Percentiles rank a stretch among this genome's conserved stretches.
Conservation (phyloP, 345 rosid species). For the Euphorbia pulcherrima region DNA sequence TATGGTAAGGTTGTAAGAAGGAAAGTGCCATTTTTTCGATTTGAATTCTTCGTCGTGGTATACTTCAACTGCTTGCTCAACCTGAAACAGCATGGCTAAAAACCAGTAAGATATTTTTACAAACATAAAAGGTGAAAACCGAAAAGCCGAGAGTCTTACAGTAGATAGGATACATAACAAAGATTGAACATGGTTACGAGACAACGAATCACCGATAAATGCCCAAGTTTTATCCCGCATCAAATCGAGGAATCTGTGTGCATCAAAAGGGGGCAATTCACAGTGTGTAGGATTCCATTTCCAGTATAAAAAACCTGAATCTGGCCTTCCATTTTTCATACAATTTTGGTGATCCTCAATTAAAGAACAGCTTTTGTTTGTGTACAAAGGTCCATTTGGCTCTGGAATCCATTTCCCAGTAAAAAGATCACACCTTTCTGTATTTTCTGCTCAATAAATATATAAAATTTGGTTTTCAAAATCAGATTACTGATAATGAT, state of each 20-base stretch:
- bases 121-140: background rate
- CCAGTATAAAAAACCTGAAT: constrained; percentile 74
- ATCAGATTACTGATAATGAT: no score
- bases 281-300: constrained; percentile 80
- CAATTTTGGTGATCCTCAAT: constrained; percentile 89
- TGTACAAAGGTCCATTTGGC: constrained; percentile 68
- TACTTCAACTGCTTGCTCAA: constrained; percentile 62
- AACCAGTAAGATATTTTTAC: background rate
- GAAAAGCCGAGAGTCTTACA: constrained; percentile 35
- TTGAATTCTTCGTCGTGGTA: constrained; percentile 77
- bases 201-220: constrained; percentile 81
- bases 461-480: no score
- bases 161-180: constrained; percentile 75
- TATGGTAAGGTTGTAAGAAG: constrained; percentile 57
- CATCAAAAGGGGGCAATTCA: constrained; percentile 61
- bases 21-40: constrained; percentile 74
- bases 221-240: constrained; percentile 84
- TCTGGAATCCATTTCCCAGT: constrained; percentile 77
- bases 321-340: constrained; percentile 82
- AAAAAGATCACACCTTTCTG: constrained; percentile 67
- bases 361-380: constrained; percentile 50
- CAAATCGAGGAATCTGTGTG: constrained; percentile 55
- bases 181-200: constrained; percentile 90
- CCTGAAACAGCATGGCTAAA: constrained; percentile 39
- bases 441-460: constrained; percentile 30